These are phyloP conservation scores for Macrolepiota dolichaula DNA, from an alignment of 768 basidiomycete genomes.

Conservation along the genomic window DNA sequence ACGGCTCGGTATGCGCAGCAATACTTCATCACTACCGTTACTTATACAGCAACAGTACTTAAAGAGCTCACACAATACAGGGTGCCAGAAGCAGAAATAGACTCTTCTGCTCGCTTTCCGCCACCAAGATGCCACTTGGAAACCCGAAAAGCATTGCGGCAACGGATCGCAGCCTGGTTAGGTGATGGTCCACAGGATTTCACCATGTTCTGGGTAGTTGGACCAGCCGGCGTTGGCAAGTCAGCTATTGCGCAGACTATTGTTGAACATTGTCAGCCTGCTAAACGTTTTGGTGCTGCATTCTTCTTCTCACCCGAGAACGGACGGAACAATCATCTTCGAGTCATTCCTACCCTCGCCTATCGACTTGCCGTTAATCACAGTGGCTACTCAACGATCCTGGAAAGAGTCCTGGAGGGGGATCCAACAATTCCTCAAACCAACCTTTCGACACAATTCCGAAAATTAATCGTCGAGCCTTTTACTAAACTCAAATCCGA, in stretches of 20 bases:
- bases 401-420: background rate
- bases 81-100: background rate
- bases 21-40: no score
- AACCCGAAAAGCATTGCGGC: background rate
- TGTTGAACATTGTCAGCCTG: background rate
- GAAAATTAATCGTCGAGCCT: background rate
- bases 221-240: conserved; percentile 6
- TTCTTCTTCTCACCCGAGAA: conserved; percentile 2
- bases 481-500: background rate
- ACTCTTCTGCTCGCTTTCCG: conserved; percentile 6
- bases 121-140: conserved; percentile 7
- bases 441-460: background rate
- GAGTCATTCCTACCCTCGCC: conserved; percentile 5
- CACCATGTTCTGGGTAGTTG: conserved; percentile 4
- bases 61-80: background rate
- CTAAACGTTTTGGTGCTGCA: background rate
- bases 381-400: background rate
- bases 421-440: background rate
- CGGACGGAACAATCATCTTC: background rate
- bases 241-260: conserved; percentile 5
- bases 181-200: background rate
- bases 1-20: background rate
- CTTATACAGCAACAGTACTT: background rate
- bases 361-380: background rate
- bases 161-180: background rate